Evolutionary conservation across 495 filamentous ascomycete genomes (phyloP).

Genomic region (Chaetomium fimeti): DNA sequence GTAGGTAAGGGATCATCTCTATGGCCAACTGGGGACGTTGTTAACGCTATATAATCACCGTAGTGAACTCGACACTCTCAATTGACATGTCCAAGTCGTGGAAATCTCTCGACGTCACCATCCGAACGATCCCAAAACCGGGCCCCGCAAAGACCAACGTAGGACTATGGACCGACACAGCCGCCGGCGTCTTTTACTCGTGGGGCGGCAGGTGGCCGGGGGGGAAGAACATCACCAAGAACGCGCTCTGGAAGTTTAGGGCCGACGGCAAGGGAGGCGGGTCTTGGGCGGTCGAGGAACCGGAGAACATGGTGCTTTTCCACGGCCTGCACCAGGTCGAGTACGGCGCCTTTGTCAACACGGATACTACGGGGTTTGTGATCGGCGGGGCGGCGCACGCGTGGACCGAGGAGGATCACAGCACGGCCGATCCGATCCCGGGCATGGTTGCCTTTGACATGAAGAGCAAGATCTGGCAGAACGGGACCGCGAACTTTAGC

Average conservation of each 20-base stretch:
- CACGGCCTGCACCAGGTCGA: conserved; percentile 6
- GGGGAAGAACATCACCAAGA: conserved; percentile 21
- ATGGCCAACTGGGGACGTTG: not conserved
- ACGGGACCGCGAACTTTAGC: conserved; percentile 20
- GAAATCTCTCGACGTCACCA: conserved; percentile 32
- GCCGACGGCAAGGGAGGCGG: conserved; percentile 40
- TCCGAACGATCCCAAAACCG: conserved; percentile 34
- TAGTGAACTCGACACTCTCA: conserved; percentile 41
- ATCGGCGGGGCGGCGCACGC: conserved; percentile 20
- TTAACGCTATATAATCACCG: too few relatives aligned
- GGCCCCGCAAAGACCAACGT: conserved; percentile 25
- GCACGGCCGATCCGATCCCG: conserved; percentile 15
- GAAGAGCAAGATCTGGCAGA: conserved; percentile 22
- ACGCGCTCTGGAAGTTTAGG: conserved; percentile 37
- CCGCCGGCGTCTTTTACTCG: conserved; percentile 33
- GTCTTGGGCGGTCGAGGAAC: conserved; percentile 31
- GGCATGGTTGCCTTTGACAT: conserved; percentile 28
- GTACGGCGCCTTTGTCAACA: conserved; percentile 13
- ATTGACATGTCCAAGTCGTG: conserved; percentile 40
- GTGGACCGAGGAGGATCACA: conserved; percentile 8
- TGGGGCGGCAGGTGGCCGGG: conserved; percentile 37
- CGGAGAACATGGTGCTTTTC: conserved; percentile 12
- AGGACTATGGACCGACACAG: conserved; percentile 33
- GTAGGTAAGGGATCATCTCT: not conserved
- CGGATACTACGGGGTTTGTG: conserved; percentile 14